Percentiles rank a stretch among this genome's conserved stretches.
These are phyloP conservation scores for Verticillium isaacii DNA, from an alignment of 2,329 filamentous ascomycete species.

Conservation along the genomic window DNA sequence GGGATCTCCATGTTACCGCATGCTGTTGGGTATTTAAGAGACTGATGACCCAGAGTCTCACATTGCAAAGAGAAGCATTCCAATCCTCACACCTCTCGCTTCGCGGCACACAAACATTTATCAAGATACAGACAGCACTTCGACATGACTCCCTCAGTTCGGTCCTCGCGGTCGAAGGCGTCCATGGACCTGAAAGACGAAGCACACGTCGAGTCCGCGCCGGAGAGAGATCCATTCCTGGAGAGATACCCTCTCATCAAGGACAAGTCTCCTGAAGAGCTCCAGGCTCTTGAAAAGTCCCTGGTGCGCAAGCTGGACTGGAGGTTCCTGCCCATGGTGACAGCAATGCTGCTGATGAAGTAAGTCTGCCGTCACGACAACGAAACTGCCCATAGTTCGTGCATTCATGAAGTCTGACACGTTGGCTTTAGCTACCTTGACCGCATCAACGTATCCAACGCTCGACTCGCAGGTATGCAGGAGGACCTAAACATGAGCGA, in stretches of 20 bases:
- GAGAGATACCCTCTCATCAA: constrained; percentile 12
- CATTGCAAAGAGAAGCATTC: no score
- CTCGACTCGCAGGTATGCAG: constrained; percentile 30
- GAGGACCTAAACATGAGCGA: constrained; percentile 27
- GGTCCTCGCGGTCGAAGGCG: neutral
- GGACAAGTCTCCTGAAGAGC: constrained; percentile 15
- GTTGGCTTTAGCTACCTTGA: constrained; percentile 38
- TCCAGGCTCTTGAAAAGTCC: constrained; percentile 16
- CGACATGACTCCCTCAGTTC: constrained; percentile 1
- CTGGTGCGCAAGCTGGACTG: constrained; percentile 21
- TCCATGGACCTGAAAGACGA: constrained; percentile 6
- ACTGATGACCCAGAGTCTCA: no score
- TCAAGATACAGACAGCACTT: no score
- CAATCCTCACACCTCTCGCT: no score
- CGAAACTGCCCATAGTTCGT: rapidly evolving
- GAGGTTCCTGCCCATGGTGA: constrained; percentile 20
- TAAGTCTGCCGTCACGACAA: constrained; percentile 6
- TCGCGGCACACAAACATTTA: no score
- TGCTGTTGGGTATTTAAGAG: no score
- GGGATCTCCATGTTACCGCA: no score
- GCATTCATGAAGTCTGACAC: neutral
- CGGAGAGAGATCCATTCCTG: constrained; percentile 4
- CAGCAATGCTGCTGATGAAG: constrained; percentile 26
- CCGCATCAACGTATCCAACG: constrained; percentile 44
- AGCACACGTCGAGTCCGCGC: constrained; percentile 4